Evolutionary conservation across 768 basidiomycete species (phyloP).

Genomic region (Suillus ampliporus): DNA sequence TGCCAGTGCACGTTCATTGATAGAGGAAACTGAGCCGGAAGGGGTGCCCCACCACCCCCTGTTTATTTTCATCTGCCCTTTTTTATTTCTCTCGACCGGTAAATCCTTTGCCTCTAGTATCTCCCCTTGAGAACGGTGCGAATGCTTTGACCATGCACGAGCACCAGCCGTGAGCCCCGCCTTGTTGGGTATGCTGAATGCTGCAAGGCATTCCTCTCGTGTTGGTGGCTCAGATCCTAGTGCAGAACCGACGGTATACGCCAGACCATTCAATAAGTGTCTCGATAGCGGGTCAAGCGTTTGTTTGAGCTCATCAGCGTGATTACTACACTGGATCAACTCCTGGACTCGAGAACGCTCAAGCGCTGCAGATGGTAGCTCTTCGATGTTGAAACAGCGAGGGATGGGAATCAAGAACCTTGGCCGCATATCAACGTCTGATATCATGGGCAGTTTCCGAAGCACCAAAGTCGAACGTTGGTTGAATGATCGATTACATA

Average conservation of each 20-base stretch:
- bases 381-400: slow-evolving; percentile 49
- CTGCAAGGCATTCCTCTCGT: slow-evolving; percentile 51
- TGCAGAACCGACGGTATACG: slow-evolving; percentile 65
- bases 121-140: slow-evolving; percentile 51
- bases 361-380: slow-evolving; percentile 44
- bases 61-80: slow-evolving; percentile 21
- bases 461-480: background rate
- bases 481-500: background rate
- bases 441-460: background rate
- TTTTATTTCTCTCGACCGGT: slow-evolving; percentile 15
- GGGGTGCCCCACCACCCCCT: slow-evolving; percentile 66
- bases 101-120: background rate
- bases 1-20: slow-evolving; percentile 57
- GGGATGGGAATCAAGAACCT: slow-evolving; percentile 32
- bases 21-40: slow-evolving; percentile 53
- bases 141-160: slow-evolving; percentile 71
- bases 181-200: slow-evolving; percentile 54
- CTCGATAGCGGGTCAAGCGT: slow-evolving; percentile 42
- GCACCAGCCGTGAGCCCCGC: slow-evolving; percentile 62
- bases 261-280: slow-evolving; percentile 57
- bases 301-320: slow-evolving; percentile 23
- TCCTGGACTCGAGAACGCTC: slow-evolving; percentile 43
- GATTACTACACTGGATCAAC: slow-evolving; percentile 18
- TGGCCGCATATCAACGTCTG: background rate
- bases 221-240: slow-evolving; percentile 57